Base-by-base conservation (phyloP, 768 basidiomycete genomes). In the Cyathus striatus region DNA sequence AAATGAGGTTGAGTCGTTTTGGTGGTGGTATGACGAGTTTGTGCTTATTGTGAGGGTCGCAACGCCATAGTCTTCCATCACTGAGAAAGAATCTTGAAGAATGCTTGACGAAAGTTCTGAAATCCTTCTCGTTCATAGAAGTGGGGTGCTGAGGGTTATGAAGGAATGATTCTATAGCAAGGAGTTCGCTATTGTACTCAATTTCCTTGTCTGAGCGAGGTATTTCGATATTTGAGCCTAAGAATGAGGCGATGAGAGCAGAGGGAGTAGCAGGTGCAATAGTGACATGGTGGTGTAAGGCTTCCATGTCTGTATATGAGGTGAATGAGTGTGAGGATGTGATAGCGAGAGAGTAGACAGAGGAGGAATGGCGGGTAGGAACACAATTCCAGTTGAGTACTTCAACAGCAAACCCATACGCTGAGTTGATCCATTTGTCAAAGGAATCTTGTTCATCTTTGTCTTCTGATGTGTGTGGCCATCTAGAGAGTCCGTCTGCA, bases 41-140 rank as follows among this genome's bases (percentile, higher is more conserved):
- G 23, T 62, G 58, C 17, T 43, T 32, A 9, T 55, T 51, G 4
- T 47, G 22, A 5, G 13, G 9, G 24, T 53, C 49, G 10, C 49
- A 49, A 23, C 40, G 48, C 54, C 59, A 58, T 10, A 60, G 23
- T n/a, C 42, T 25, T 1, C 36, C 43, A 18, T 52, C 41, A 6
- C 20, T n/a, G 1, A 55, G 7, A 23, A 60, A 60, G 39, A 56
- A 60, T 2, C 47, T 24, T 13, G 49, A 38, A 0, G 52, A 27
- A 14, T 9, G 36, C 13, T 41, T 39, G n/a, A 46, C 26, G 7
- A 47, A 44, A 7, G 16, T 9, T 12, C 18, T 33, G 7, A 49
- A 23, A 21, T 47, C 38, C 6, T n/a, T 16, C 4, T 34, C 35
- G 4, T 30, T 17, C 12, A 43, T 10, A 2, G 36, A 38, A 9